Percentiles rank a stretch among this genome's conserved stretches.
These are phyloP conservation scores for Chalaropsis ovoidea DNA, from an alignment of 2,329 filamentous ascomycete species.

Conservation along the genomic window DNA sequence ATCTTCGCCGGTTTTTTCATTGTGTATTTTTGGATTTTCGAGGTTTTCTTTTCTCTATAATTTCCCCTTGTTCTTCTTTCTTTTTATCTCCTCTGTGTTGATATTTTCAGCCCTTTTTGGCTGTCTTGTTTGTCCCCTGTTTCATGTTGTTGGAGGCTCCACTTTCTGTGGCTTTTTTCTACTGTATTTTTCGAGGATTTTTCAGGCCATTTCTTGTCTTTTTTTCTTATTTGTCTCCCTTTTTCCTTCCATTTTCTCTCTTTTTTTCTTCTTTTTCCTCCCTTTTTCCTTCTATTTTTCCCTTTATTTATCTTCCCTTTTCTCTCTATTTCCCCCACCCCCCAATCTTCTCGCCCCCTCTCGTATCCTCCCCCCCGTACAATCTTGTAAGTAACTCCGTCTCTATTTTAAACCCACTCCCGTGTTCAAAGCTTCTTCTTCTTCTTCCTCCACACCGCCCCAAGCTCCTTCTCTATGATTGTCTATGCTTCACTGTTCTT, in stretches of 20 bases:
- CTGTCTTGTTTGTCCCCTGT: no score
- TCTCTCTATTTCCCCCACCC: conserved; percentile 6
- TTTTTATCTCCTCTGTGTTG: neutral
- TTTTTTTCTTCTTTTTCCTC: neutral
- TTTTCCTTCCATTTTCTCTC: neutral
- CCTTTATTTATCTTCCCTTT: neutral
- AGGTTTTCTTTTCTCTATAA: neutral
- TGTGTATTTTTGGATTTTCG: neutral
- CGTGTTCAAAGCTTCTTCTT: neutral
- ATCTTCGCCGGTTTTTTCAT: no score
- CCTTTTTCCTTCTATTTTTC: neutral
- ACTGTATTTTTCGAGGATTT: no score
- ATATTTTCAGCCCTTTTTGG: no score
- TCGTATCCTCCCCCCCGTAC: neutral
- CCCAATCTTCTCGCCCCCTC: neutral
- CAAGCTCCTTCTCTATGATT: neutral
- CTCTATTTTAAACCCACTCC: neutral
- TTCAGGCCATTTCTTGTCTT: neutral
- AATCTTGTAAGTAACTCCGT: neutral
- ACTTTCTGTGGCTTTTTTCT: no score
- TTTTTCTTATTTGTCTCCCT: neutral
- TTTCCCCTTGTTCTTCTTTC: neutral
- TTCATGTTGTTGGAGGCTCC: no score
- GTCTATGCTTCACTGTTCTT: no score
- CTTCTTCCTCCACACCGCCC: neutral